A percentile compares a stretch with the other conserved stretches of the same genome.
phyloP scores from a whole-genome alignment of 352 stramenopile genomes.

The Phytophthora constricta region DNA sequence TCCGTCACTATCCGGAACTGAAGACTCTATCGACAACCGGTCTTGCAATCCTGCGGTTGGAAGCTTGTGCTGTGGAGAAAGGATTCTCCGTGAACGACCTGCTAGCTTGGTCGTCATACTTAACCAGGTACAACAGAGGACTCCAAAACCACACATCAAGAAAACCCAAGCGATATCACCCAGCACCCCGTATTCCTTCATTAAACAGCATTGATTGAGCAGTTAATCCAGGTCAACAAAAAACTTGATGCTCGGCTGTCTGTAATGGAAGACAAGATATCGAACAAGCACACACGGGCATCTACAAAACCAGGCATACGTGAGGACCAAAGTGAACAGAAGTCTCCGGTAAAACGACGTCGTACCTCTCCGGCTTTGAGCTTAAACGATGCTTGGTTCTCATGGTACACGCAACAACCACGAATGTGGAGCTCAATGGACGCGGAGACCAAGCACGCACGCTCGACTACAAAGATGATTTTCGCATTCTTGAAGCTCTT shows the following conservation, averaged over 20 bases:
- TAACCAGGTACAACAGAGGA: neutral
- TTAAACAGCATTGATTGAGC: neutral
- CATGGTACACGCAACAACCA: neutral
- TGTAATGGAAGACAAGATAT: neutral
- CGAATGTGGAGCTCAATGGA: neutral
- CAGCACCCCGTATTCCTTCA: slow-evolving; percentile 1
- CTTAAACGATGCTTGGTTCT: neutral
- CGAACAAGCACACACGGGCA: neutral
- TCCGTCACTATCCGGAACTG: slow-evolving; percentile 16
- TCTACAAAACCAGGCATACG: neutral
- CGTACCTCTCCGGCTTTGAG: neutral
- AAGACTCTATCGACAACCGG: neutral
- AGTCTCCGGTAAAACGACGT: too few species aligned
- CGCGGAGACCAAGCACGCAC: neutral
- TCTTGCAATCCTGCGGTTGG: neutral
- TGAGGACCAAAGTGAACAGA: neutral
- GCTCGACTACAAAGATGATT: neutral
- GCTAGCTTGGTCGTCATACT: slow-evolving; percentile 13
- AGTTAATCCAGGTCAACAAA: neutral
- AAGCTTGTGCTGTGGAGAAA: slow-evolving; percentile 1
- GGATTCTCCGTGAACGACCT: slow-evolving; percentile 8
- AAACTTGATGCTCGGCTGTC: neutral
- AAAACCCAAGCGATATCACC: neutral
- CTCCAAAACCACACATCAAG: neutral
- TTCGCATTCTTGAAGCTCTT: neutral